Evolutionary conservation across 225 moss, liverwort and hornwort species (phyloP).

Genomic region (Straminergon stramineum): DNA sequence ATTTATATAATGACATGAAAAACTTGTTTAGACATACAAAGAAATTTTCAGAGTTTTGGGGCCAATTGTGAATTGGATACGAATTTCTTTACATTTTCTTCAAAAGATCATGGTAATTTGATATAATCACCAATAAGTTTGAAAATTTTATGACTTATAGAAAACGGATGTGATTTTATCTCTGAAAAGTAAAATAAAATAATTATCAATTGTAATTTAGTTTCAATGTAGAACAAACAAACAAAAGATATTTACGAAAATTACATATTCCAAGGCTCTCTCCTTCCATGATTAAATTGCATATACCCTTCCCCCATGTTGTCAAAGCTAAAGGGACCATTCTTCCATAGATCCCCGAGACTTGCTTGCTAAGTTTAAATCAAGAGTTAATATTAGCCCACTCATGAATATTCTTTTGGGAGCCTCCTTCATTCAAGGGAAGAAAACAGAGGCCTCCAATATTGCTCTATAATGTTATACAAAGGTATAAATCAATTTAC

Average conservation of each 20-base stretch:
- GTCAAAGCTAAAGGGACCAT: rapidly evolving
- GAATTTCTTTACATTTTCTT: not conserved
- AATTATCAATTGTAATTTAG: rapidly evolving
- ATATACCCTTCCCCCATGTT: rapidly evolving
- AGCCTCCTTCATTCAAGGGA: rapidly evolving
- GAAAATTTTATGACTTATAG: too few species aligned
- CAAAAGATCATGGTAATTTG: not conserved
- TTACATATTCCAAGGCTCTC: rapidly evolving
- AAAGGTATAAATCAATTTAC: rapidly evolving
- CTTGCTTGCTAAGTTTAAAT: rapidly evolving
- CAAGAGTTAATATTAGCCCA: not conserved
- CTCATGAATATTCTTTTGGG: not conserved
- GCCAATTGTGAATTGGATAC: not conserved
- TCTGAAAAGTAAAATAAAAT: not conserved
- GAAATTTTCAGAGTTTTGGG: not conserved
- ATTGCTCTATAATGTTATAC: not conserved
- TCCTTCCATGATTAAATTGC: not conserved
- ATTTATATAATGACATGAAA: not conserved
- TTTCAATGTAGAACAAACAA: not conserved
- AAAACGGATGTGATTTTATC: not conserved
- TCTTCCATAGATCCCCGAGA: rapidly evolving
- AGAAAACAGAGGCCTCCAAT: rapidly evolving
- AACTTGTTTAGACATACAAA: rapidly evolving
- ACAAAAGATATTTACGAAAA: not conserved
- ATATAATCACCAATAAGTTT: not conserved